Base-by-base conservation (phyloP, 805 yeast genomes). In the Kuraishia borneana region DNA sequence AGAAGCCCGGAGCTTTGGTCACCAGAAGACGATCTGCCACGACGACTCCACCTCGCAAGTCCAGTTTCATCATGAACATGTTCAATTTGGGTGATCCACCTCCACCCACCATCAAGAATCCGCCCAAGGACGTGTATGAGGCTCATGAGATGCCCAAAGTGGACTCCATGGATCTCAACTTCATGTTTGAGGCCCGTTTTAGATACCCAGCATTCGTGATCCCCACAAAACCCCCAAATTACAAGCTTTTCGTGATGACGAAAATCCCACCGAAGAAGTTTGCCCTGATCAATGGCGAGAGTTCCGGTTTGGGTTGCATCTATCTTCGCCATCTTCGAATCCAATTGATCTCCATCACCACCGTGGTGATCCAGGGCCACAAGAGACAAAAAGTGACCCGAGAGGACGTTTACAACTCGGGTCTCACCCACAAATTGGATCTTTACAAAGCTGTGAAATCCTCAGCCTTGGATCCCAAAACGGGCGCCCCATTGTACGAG, bases 151-250 rank as follows among this genome's bases (percentile, higher is more conserved):
- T 29, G 27, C 41, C 43, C 3, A 47, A 50, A 30, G 54, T 62
- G 12, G 45, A 48, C 16, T 51, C 61, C 4, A 42, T 48, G 12
- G 60, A 63, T 30, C 58, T 68, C 13, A 58, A 60, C 3, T 53
- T 66, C 33, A 46, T 58, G 2, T 56, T 73, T 35, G 81, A 73
- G 45, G 56, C 63, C 13, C 50, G 80, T 32, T 61, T 68, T 42
- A 55, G 65, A 20, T 53, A 63, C 36, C 73, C 75, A 1, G 63
- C 70, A 1, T 58, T 56, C 26, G 49, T 73, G 35, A 54, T 65
- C 3, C 78, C 78, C 0, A 51, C 60, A 5, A 53, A 54, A 31
- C 48, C 54, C 3, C 50, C 56, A 4, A 36, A 41, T 10, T 44
- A 45, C 34, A 45, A 43, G 21, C 33, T 55, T 4, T 43, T 39